Evolutionary conservation across 495 filamentous ascomycete species (phyloP).

Genomic region (Opeltia flavorubescens): DNA sequence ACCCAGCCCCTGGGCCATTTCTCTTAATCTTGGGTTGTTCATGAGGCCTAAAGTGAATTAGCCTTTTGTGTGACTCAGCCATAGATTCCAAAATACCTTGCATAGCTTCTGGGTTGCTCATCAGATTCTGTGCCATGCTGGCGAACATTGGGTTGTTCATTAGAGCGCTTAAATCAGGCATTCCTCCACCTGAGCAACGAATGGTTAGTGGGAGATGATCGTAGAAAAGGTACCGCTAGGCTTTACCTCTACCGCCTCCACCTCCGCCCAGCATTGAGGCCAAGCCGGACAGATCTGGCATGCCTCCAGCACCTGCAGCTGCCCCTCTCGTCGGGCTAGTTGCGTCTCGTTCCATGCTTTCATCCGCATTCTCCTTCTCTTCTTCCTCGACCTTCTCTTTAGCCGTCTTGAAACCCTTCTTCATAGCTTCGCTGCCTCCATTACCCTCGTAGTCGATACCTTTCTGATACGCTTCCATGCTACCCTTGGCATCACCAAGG

Average conservation of each 20-base stretch:
- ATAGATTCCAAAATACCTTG: slow-evolving; percentile 29
- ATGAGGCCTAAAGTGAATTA: slow-evolving; percentile 27
- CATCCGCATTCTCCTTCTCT: slow-evolving; percentile 29
- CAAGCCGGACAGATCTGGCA: slow-evolving; percentile 64
- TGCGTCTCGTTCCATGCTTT: slow-evolving; percentile 34
- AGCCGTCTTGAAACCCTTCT: slow-evolving; percentile 85
- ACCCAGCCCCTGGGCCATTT: slow-evolving; percentile 60
- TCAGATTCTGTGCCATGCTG: slow-evolving; percentile 88
- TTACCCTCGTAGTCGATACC: slow-evolving; percentile 91
- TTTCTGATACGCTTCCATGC: slow-evolving; percentile 86
- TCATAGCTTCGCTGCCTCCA: slow-evolving; percentile 82
- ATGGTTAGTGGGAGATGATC: not conserved
- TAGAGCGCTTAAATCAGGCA: slow-evolving; percentile 71
- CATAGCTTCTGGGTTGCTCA: slow-evolving; percentile 89
- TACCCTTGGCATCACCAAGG: slow-evolving; percentile 73
- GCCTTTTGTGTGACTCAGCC: not conserved
- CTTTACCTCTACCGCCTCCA: slow-evolving; percentile 41
- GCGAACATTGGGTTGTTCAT: slow-evolving; percentile 98
- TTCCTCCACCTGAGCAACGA: slow-evolving; percentile 50
- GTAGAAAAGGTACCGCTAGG: not conserved
- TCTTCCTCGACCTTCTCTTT: slow-evolving; percentile 69
- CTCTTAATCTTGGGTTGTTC: slow-evolving; percentile 71
- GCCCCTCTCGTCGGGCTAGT: slow-evolving; percentile 26
- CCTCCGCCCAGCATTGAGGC: slow-evolving; percentile 59
- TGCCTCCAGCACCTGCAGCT: slow-evolving; percentile 44